Conservation (phyloP, 257 asterid species). For the Parsonsia alboflavescens region DNA sequence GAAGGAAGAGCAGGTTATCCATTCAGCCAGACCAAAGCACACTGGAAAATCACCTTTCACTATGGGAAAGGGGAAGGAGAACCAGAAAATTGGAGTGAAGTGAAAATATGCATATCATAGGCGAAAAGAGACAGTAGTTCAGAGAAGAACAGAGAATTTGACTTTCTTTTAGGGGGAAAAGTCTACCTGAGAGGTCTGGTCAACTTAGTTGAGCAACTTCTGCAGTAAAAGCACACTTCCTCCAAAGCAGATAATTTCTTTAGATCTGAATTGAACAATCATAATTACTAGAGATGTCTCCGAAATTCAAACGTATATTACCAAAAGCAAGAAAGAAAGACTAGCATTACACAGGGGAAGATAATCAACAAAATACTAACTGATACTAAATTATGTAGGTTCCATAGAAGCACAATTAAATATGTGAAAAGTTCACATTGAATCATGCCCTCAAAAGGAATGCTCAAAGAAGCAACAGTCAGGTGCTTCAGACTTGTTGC, state of each 20-base stretch:
- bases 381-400: background rate
- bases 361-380: background rate
- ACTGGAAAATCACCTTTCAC: background rate
- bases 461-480: background rate
- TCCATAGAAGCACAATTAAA: background rate
- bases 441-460: background rate
- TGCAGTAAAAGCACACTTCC: conserved; percentile 84
- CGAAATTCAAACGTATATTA: background rate
- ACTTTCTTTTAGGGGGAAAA: conserved; percentile 8
- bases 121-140: background rate
- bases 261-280: conserved; percentile 45
- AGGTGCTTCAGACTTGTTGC: background rate
- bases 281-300: conserved; percentile 11
- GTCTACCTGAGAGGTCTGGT: conserved; percentile 64
- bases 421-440: background rate
- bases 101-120: background rate
- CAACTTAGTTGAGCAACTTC: conserved; percentile 65
- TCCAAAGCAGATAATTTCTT: conserved; percentile 54
- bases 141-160: background rate
- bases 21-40: background rate
- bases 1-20: background rate
- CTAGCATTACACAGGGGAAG: background rate
- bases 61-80: background rate
- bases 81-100: background rate
- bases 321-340: conserved; percentile 1